Conservation (phyloP, 1,284 basidiomycete genomes). For the Trametes pubescens region DNA sequence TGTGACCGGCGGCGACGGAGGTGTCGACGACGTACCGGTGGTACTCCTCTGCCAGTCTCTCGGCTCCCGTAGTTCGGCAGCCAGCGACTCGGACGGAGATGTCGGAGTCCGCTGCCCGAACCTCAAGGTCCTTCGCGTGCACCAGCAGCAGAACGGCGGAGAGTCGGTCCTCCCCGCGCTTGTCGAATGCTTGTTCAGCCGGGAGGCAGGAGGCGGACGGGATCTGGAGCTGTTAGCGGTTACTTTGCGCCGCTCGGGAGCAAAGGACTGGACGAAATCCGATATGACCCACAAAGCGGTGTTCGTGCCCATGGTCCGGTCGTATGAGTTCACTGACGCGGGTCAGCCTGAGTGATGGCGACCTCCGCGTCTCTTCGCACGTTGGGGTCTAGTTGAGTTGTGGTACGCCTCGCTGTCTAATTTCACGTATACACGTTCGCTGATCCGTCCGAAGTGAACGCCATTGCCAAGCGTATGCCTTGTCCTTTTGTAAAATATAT, state of each 20-base stretch:
- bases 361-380: no score
- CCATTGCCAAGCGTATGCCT: not conserved
- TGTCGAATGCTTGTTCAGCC: no score
- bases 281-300: not conserved
- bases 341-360: not conserved
- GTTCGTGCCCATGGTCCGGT: not conserved
- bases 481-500: not conserved
- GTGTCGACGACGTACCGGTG: no score
- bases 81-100: no score
- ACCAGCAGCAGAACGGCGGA: no score
- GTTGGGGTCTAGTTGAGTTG: no score
- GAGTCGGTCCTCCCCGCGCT: no score
- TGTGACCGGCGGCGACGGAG: no score
- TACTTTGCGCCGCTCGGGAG: not conserved
- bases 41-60: no score
- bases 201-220: not conserved
- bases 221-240: not conserved
- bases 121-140: no score
- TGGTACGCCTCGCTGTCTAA: not conserved
- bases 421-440: not conserved
- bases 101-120: no score
- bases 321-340: not conserved
- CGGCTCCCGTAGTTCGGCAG: no score
- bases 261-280: not conserved
- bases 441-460: not conserved